Base-by-base conservation (phyloP, 352 stramenopile genomes). In the Phytophthora fragariae region DNA sequence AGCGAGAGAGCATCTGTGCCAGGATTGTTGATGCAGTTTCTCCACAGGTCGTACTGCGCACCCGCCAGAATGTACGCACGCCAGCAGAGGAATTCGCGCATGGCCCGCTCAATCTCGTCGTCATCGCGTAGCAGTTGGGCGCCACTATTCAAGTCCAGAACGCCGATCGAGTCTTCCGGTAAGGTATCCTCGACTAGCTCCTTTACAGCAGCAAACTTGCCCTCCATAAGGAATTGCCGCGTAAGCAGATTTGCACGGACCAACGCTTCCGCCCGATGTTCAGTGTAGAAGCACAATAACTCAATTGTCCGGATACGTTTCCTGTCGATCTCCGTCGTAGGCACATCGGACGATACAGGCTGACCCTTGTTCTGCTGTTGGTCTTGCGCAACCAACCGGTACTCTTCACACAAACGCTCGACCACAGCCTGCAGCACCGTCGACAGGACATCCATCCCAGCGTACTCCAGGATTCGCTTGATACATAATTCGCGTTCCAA, bases 11-110 rank as follows among this genome's bases (percentile, higher is more conserved):
- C 35, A 29, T 82, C 77, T 17, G 70, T 58, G 21, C 37, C 62
- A 56, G 56, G 47, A 31, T 37, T 81, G 44, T 73, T 77, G 2
- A 92, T 75, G 52, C 83, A 93, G 60, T 80, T 84, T 65, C 85
- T 80, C 90, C 90, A 96, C 37, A 84, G 47, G 52, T 95, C 80
- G 65, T 94, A 96, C 52, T 89, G 78, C 37, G 77, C 77, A 62
- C 70, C 84, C 2, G 88, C 88, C 27, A 81, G 79, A 24, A 95
- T 84, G 65, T 91, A 95, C 41, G 82, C 77, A 50, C 87, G 82
- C 89, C 89, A 96, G 58, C 77, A 92, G 12, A 96, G 63, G 49
- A 88, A 78, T 12, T 92, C 86, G 53, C 89, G 86, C 29, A 92
- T 62, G 9, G 79, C 68, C 8, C 65, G 74, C 27, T 93, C 85